Evolutionary conservation across 306 rosid species (phyloP), one percentile per base, ranked within the genome.

Genomic region (Trifolium dubium): DNA sequence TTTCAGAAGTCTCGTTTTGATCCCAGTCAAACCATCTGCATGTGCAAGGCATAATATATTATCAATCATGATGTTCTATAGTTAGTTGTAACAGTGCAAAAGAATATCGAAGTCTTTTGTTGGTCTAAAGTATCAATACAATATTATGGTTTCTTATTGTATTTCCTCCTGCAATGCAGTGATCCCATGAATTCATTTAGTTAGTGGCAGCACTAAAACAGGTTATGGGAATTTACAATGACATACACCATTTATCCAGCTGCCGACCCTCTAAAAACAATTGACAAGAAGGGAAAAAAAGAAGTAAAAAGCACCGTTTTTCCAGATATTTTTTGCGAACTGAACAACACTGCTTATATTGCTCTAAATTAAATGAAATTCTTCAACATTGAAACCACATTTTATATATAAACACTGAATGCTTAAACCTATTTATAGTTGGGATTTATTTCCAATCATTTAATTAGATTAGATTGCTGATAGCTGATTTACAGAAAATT

Each of bases 1-100:
- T 80, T 73, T 88, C 89, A 35, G 69, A 32, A 12, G 69, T 72
- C 72, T 79, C 39, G 41, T 78, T 81, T 61, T 23, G 72, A 41
- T 84, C 87, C 92, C 88, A 87, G 31, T 87, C 87, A 80, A 87
- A 92, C 90, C 86, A 86, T 80, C 98, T 94, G 86, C 69, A 83
- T 13, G 63, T 40, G 54, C 51, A 73, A 62, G 60, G 69, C 65
- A 54, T 35, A 46, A 72, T 72, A 49, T 5, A 17, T n/a, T 8
- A 62, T 34, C 37, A 74, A 72, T 75, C 43, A 43, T 15, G 31
- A 50, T 60, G 67, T 60, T 53, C 50, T 28, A 67, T 32, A 67
- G 55, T 43, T 46, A 54, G 55, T 67, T 47, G 77, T 35, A 54
- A 39, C 32, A 55, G 55, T 47, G 13, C 51, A 72, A 49, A 66